Evolutionary conservation across 2,329 filamentous ascomycete genomes (phyloP).

Genomic region (Bertia moriformis): DNA sequence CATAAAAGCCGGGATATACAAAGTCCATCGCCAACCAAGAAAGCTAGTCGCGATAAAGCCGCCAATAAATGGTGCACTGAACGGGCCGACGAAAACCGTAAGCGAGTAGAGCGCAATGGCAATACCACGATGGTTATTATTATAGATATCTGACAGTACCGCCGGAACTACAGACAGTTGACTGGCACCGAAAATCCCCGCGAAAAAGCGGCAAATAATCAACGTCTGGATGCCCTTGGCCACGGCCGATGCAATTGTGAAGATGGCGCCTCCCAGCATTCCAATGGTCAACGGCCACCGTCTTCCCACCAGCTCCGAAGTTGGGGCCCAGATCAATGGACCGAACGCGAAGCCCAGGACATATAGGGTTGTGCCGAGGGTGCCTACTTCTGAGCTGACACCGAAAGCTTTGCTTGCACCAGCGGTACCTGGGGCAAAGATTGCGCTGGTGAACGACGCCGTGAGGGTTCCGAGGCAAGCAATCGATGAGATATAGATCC

Average conservation of each 20-base stretch:
- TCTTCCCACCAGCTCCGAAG: slow-evolving; percentile 18
- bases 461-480: slow-evolving; percentile 3
- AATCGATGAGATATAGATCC: not conserved
- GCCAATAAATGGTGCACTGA: slow-evolving; percentile 13
- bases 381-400: slow-evolving; percentile 12
- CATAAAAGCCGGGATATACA: slow-evolving; percentile 5
- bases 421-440: slow-evolving; percentile 5
- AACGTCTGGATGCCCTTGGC: slow-evolving; percentile 19
- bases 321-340: slow-evolving; percentile 14
- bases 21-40: slow-evolving; percentile 19
- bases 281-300: slow-evolving; percentile 13
- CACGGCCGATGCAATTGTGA: slow-evolving; percentile 18
- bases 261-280: slow-evolving; percentile 14
- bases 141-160: slow-evolving; percentile 15
- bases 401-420: slow-evolving; percentile 2
- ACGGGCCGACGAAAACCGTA: slow-evolving; percentile 16
- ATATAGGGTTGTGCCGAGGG: slow-evolving; percentile 19
- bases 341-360: slow-evolving; percentile 21
- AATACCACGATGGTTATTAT: slow-evolving; percentile 12
- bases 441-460: slow-evolving; percentile 6
- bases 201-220: slow-evolving; percentile 20
- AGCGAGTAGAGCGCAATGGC: slow-evolving; percentile 19
- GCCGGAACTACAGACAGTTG: slow-evolving; percentile 18
- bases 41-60: slow-evolving; percentile 14
- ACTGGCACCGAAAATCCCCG: slow-evolving; percentile 16